Evolutionary conservation across 768 basidiomycete species (phyloP).

Genomic region (Leccinum aurantiacum): DNA sequence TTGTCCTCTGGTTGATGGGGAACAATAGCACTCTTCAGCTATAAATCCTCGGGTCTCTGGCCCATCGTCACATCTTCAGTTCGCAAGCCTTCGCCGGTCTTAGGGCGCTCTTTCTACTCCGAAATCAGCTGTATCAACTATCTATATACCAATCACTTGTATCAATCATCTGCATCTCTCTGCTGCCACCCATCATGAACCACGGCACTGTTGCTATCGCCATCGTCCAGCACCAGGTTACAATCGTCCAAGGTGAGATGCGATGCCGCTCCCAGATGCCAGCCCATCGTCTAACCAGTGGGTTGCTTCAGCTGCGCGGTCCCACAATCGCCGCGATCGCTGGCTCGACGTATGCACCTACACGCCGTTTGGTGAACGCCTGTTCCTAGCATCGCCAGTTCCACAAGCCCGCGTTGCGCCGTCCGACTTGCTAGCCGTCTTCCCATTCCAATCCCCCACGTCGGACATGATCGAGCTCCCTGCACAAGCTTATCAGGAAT

Average conservation of each 20-base stretch:
- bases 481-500: constrained; percentile 57
- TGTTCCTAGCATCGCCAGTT: constrained; percentile 61
- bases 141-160: constrained; percentile 10
- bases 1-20: constrained; percentile 6
- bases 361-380: constrained; percentile 59
- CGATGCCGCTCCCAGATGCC: constrained; percentile 1
- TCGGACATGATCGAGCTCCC: constrained; percentile 67
- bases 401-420: constrained; percentile 63
- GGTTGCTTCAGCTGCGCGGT: constrained; percentile 47
- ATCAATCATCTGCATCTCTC: constrained; percentile 12
- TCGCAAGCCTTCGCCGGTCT: not conserved
- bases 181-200: constrained; percentile 38
- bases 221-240: constrained; percentile 64
- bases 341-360: constrained; percentile 69
- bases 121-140: constrained; percentile 23
- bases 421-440: constrained; percentile 58
- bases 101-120: constrained; percentile 7
- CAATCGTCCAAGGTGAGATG: constrained; percentile 61
- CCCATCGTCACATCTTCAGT: not conserved
- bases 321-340: constrained; percentile 53
- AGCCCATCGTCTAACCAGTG: constrained; percentile 4
- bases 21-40: constrained; percentile 19
- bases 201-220: constrained; percentile 67
- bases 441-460: constrained; percentile 36
- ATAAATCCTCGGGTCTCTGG: constrained; percentile 22